These are phyloP conservation scores for Mycosarcoma maydis DNA, from an alignment of 1,284 basidiomycete genomes.

Conservation along the genomic window DNA sequence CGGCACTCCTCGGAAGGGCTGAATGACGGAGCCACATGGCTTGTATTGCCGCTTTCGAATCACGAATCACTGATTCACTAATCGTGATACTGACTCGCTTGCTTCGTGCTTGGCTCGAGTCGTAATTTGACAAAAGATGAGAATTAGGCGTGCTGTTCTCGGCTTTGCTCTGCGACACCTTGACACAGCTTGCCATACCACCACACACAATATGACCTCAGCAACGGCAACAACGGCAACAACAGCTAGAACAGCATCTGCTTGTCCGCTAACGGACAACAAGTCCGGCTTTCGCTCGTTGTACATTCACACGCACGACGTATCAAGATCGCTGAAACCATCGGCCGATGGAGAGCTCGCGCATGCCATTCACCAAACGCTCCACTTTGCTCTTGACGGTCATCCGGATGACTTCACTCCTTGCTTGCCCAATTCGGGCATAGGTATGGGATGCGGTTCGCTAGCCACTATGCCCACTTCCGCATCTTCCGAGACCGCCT, in stretches of 20 bases:
- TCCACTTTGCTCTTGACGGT: slow-evolving; percentile 61
- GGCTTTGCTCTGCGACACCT: background rate
- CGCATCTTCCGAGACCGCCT: background rate
- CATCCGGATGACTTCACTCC: slow-evolving; percentile 53
- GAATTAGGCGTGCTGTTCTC: too few species aligned
- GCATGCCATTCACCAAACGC: slow-evolving; percentile 60
- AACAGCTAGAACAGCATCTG: background rate
- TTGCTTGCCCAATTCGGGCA: slow-evolving; percentile 15
- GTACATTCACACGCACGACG: slow-evolving; percentile 60
- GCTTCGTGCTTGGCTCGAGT: too few species aligned
- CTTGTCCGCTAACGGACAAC: background rate
- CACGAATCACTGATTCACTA: too few species aligned
- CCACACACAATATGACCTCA: background rate
- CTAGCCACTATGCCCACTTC: slow-evolving; percentile 36
- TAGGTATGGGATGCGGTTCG: slow-evolving; percentile 26
- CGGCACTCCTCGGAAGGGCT: background rate
- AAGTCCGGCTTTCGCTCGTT: slow-evolving; percentile 28
- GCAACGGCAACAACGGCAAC: background rate
- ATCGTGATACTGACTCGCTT: too few species aligned
- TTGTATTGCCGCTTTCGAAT: slow-evolving; percentile 23
- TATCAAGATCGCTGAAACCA: slow-evolving; percentile 54
- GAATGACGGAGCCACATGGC: slow-evolving; percentile 2
- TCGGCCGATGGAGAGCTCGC: slow-evolving; percentile 58
- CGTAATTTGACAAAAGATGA: too few species aligned
- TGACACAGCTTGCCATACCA: background rate